Conservation (phyloP, 805 yeast species). For the Candida quercuum region DNA sequence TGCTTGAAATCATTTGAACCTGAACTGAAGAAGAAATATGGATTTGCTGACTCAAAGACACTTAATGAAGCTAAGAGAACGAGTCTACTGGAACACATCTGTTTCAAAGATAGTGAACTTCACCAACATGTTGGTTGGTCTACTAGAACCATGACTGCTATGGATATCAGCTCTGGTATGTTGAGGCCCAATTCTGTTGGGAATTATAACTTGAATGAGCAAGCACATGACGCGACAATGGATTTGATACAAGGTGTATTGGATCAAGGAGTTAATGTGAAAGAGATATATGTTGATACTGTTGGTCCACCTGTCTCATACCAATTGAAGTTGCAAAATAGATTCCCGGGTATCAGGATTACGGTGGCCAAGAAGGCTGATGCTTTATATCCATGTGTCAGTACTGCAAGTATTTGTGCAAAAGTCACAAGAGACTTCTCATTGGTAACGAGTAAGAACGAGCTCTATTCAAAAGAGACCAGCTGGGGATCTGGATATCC, state of each 20-base stretch:
- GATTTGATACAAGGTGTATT: slow-evolving; percentile 63
- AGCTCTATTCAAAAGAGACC: slow-evolving; percentile 20
- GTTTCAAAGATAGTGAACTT: slow-evolving; percentile 39
- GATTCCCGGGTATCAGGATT: slow-evolving; percentile 66
- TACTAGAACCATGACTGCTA: slow-evolving; percentile 76
- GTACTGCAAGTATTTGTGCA: slow-evolving; percentile 93
- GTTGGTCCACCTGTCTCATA: slow-evolving; percentile 93
- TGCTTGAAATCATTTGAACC: slow-evolving; percentile 50
- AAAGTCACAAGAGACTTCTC: slow-evolving; percentile 87
- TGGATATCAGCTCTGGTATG: slow-evolving; percentile 89
- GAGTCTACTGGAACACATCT: slow-evolving; percentile 53
- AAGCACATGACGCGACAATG: slow-evolving; percentile 94
- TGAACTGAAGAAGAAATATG: slow-evolving; percentile 49
- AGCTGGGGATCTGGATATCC: slow-evolving; percentile 91
- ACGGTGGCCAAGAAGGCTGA: slow-evolving; percentile 95
- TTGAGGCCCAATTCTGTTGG: slow-evolving; percentile 49
- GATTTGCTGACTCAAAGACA: slow-evolving; percentile 92
- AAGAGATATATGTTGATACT: slow-evolving; percentile 84
- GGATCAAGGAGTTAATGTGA: slow-evolving; percentile 54
- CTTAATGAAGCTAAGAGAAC: slow-evolving; percentile 69
- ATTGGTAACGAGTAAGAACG: slow-evolving; percentile 31
- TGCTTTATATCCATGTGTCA: slow-evolving; percentile 83
- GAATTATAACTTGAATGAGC: slow-evolving; percentile 74
- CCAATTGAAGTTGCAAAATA: slow-evolving; percentile 61
- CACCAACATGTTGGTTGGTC: slow-evolving; percentile 76